Base-by-base conservation (phyloP, 306 rosid species). In the Luffa aegyptiaca region DNA sequence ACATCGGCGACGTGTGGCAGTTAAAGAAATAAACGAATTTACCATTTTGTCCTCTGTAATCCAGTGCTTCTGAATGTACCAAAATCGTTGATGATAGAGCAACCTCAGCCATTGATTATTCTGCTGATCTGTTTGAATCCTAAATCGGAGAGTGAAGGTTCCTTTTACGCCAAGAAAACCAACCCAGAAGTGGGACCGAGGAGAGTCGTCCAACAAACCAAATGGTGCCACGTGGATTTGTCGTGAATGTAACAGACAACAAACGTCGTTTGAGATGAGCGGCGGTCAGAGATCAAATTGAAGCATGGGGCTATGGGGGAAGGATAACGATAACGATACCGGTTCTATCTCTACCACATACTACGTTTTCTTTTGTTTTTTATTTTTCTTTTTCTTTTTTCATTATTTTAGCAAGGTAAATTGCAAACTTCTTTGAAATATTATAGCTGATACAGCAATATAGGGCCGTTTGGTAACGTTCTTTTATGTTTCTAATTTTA, bases 241-340 rank as follows among this genome's bases (percentile, higher is more conserved):
- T 31, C 26, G 6, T 26, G 8, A 71, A 5, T 20, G 41, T 46
- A 57, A 76, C 51, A 37, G 37, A 58, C 55, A 58, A 77, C 53
- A 41, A 58, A 76, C 35, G 51, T 18, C 33, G 36, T 35, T 36
- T 75, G 26, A 44, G 52, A 44, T 18, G 59, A 17, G 35, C 36
- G 41, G 35, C 13, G 75, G 21, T 41, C 35, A 68, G 52, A 41
- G 36, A 3, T 31, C 77, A 73, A 73, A 31, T 73, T 14, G 77
- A 49, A 73, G 77, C 59, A 73, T 73, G 77, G 44, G 52, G 21
- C 16, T 45, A 1, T 8, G 8, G 42, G 58, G 35, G 79, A 35
- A 58, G 69, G 80, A 77, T 56, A 61, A 77, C 66, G 53, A 76
- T 75, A 75, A 75, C 33, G 35, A 52, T 75, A 39, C 10, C 31